Evolutionary conservation across 1,284 basidiomycete species (phyloP).

Genomic region (Termitomyces sp.): DNA sequence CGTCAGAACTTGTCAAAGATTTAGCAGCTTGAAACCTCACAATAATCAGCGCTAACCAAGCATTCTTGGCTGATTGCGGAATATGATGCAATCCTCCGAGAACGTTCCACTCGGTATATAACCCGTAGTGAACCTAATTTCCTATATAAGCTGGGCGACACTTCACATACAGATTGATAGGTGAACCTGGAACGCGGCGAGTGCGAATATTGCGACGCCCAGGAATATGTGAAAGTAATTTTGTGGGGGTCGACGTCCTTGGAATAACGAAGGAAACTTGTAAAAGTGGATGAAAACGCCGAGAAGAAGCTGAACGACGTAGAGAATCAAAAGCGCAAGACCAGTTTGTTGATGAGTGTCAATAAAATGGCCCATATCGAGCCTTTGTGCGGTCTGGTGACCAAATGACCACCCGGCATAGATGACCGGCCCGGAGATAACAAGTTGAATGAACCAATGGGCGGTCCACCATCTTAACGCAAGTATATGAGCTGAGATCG

Average conservation of each 20-base stretch:
- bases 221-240: slow-evolving; percentile 43
- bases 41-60: slow-evolving; percentile 45
- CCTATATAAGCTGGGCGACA: background rate
- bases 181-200: slow-evolving; percentile 43
- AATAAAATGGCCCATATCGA: slow-evolving; percentile 30
- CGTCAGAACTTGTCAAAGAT: background rate
- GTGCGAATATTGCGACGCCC: slow-evolving; percentile 40
- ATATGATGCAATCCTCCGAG: slow-evolving; percentile 34
- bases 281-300: slow-evolving; percentile 50
- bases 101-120: slow-evolving; percentile 39
- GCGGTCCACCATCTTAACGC: slow-evolving; percentile 50
- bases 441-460: slow-evolving; percentile 42
- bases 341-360: slow-evolving; percentile 53
- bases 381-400: slow-evolving; percentile 25
- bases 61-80: slow-evolving; percentile 36
- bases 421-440: slow-evolving; percentile 44
- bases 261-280: slow-evolving; percentile 35
- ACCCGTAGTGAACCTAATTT: slow-evolving; percentile 41
- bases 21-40: slow-evolving; percentile 26
- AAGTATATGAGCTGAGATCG: background rate
- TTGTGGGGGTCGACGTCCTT: slow-evolving; percentile 39
- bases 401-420: slow-evolving; percentile 44
- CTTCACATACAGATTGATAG: background rate
- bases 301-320: slow-evolving; percentile 45
- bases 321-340: slow-evolving; percentile 50